Evolutionary conservation across 2,329 filamentous ascomycete genomes (phyloP).

Genomic region (Nothophaeocryptopus gaeumannii): DNA sequence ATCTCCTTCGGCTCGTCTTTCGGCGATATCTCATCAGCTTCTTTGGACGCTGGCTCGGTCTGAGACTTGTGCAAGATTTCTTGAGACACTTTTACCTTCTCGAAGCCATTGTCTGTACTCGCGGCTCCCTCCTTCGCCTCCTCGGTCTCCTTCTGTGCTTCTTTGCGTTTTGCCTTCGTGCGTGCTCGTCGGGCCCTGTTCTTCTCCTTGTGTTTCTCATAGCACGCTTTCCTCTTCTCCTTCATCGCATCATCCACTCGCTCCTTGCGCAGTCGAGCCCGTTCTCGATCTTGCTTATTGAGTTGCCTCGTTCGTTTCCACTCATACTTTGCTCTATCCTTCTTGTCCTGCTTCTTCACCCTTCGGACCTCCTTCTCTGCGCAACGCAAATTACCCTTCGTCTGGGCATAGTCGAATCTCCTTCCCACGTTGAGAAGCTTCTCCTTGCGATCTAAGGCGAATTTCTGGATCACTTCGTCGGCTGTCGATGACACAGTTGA

Average conservation of each 20-base stretch:
- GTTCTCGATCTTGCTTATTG: constrained; percentile 38
- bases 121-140: constrained; percentile 1
- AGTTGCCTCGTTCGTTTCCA: constrained; percentile 13
- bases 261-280: constrained; percentile 25
- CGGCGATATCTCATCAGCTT: background rate
- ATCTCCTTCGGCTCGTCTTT: background rate
- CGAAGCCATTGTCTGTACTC: background rate
- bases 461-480: constrained; percentile 65
- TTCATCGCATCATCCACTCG: constrained; percentile 27
- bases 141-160: background rate
- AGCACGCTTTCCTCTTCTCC: constrained; percentile 24
- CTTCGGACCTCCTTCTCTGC: constrained; percentile 48
- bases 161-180: constrained; percentile 8
- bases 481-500: constrained; percentile 50
- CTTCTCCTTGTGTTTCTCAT: constrained; percentile 16
- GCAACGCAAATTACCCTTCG: constrained; percentile 58
- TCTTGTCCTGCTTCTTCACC: constrained; percentile 39
- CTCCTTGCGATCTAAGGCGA: constrained; percentile 63
- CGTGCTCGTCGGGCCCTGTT: constrained; percentile 12
- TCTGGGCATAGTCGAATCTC: constrained; percentile 68
- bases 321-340: constrained; percentile 33
- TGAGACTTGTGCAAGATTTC: background rate
- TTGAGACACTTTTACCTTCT: background rate
- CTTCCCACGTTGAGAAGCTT: constrained; percentile 71
- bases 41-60: too few relatives aligned